phyloP scores from a whole-genome alignment of 441 rosid genomes.

The Erodium texanum region DNA sequence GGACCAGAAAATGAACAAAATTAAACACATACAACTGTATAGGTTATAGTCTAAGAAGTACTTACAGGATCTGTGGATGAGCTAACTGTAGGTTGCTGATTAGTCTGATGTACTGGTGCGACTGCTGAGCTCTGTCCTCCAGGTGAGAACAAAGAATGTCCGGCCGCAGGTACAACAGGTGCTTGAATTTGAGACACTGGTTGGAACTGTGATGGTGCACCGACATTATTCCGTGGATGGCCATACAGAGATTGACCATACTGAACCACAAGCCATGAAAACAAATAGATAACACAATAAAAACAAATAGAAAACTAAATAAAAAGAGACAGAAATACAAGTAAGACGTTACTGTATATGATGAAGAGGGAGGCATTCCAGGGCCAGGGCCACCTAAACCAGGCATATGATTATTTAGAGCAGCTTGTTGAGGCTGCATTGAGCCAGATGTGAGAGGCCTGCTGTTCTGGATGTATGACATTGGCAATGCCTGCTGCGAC shows the following conservation, averaged over 20 bases:
- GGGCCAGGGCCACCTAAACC: constrained; percentile 49
- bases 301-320: neutral
- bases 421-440: constrained; percentile 42
- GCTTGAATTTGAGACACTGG: constrained; percentile 55
- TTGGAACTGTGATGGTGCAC: constrained; percentile 42
- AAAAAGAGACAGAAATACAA: constrained; percentile 7
- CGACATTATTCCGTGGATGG: constrained; percentile 47
- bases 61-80: constrained; percentile 51
- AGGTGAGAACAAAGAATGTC: constrained; percentile 54
- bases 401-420: constrained; percentile 29
- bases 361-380: constrained; percentile 42
- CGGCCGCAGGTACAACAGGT: constrained; percentile 32
- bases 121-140: constrained; percentile 43
- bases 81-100: constrained; percentile 41
- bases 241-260: constrained; percentile 52
- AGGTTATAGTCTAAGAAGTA: constrained; percentile 8
- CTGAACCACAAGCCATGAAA: constrained; percentile 32
- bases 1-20: constrained; percentile 7
- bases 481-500: constrained; percentile 53
- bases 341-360: constrained; percentile 43
- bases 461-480: constrained; percentile 44
- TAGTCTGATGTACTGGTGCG: constrained; percentile 40
- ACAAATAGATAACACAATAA: constrained; percentile 16
- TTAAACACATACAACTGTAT: neutral
- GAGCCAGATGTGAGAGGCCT: constrained; percentile 51